A percentile compares a stretch with the other conserved stretches of the same genome.
Evolutionary conservation across 345 rosid species (phyloP).

Genomic region (Salix viminalis): DNA sequence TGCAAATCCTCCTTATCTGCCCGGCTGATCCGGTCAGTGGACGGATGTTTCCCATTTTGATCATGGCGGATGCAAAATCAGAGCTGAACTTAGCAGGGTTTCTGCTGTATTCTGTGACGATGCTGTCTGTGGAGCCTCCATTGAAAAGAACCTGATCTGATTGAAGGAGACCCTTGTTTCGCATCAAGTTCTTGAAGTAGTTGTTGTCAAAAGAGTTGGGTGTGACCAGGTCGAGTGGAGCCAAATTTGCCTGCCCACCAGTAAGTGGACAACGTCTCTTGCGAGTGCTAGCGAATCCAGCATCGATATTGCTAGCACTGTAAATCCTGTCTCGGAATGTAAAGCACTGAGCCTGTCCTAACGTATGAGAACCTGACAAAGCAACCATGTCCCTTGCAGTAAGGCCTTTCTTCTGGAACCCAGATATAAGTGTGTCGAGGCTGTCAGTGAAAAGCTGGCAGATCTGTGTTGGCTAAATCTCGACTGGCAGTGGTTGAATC

Average conservation of each 20-base stretch:
- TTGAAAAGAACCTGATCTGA: not conserved
- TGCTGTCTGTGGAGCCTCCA: not conserved
- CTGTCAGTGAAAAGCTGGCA: conserved; percentile 14
- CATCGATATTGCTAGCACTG: not conserved
- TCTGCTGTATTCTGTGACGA: not conserved
- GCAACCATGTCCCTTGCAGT: conserved; percentile 33
- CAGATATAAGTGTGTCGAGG: conserved; percentile 14
- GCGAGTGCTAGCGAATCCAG: not conserved
- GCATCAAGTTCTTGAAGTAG: conserved; percentile 2
- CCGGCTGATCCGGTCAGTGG: conserved; percentile 39
- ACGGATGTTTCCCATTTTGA: conserved; percentile 45
- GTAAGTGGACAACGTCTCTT: not conserved
- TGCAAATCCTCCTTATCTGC: conserved; percentile 34
- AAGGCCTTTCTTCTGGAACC: conserved; percentile 27
- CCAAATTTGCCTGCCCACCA: not conserved
- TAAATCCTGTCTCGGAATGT: conserved; percentile 2
- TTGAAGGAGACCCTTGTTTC: not conserved
- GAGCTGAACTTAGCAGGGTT: conserved; percentile 5
- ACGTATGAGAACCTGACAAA: conserved; percentile 10
- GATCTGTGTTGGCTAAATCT: conserved; percentile 16
- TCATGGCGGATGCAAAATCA: conserved; percentile 43
- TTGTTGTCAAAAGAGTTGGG: not conserved
- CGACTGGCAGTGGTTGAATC: not conserved
- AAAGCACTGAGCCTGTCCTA: conserved; percentile 5
- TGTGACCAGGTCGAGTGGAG: not conserved